Evolutionary conservation across 2,329 filamentous ascomycete genomes (phyloP), one percentile per base, ranked within the genome.

Genomic region (Aspergillus sp.): DNA sequence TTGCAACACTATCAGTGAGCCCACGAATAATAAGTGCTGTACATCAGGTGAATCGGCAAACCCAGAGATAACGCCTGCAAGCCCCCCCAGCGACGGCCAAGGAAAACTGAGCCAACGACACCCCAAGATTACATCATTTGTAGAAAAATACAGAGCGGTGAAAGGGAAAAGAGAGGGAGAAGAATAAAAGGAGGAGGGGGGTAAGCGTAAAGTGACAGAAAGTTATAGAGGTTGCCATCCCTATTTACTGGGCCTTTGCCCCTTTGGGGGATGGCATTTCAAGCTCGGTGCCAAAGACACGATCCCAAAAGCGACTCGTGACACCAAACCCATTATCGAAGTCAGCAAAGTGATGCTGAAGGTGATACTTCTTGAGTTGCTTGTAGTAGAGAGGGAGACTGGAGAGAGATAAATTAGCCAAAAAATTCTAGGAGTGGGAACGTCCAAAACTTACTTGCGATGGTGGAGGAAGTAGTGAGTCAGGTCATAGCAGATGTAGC

Each of bases 401-500:
- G 60, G 1, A 54, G 32, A 20, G 32, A 12, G 18, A 36, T 20
- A 22, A 18, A 53, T 69, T 59, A 67, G 63, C 47, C 47, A 56
- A 7, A 24, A 24, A 20, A 18, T 26, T 52, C 59, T 18, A 4
- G 10, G 46, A 26, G 16, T 31, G 29, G 31, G 26, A 49, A 18
- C n/a, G 14, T 22, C 3, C 20, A n/a, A 45, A 45, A 82, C 84
- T 75, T 74, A 87, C 84, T 92, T 96, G 79, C 90, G 87, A 80
- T 99, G 95, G 77, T 99, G 95, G 45, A 99, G 85, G 84, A 99
- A 99, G 83, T 98, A 99, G 77, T 99, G 95, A 1, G 95, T 99
- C 81, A 97, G 72, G 75, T 99, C 95, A 80, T 99, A 99, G 82
- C 90, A 92, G 63, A 97, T 85, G 75, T 99, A 99, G 58, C 95